These are phyloP conservation scores for Litchi chinensis DNA, from an alignment of 345 rosid species.

Conservation along the genomic window DNA sequence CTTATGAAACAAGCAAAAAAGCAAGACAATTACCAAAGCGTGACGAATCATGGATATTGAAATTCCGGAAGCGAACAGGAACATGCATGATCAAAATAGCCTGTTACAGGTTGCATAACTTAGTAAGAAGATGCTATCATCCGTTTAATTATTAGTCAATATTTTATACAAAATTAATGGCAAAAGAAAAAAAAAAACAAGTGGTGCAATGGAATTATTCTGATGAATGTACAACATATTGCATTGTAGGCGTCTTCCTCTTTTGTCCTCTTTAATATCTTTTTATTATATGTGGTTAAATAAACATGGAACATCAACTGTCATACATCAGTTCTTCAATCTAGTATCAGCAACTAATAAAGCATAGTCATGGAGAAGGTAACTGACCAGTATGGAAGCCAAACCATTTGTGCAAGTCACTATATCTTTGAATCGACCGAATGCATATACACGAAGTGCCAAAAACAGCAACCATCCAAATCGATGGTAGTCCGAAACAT, in stretches of 20 bases:
- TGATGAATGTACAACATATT: conserved; percentile 4
- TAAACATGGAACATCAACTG: background rate
- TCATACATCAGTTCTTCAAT: background rate
- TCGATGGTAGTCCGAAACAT: conserved; percentile 58
- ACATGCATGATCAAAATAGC: conserved; percentile 84
- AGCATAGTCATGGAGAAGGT: conserved; percentile 1
- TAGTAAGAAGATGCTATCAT: conserved; percentile 13
- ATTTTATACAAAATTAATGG: background rate
- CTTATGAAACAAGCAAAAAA: background rate
- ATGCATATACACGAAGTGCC: conserved; percentile 85
- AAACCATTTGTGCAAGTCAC: conserved; percentile 86
- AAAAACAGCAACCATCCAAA: conserved; percentile 95
- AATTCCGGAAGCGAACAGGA: conserved; percentile 74
- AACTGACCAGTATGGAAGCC: conserved; percentile 88
- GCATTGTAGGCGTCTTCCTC: background rate
- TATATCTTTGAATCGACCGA: conserved; percentile 82
- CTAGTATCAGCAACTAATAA: conserved; percentile 1
- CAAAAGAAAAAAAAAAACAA: background rate
- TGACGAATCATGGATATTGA: conserved; percentile 57
- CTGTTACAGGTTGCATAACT: conserved; percentile 44
- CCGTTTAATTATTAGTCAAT: background rate
- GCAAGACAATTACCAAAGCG: conserved; percentile 65
- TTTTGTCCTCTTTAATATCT: background rate
- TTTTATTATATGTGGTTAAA: background rate
- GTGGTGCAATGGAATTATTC: background rate